Percentiles rank a stretch among this genome's conserved stretches.
phyloP scores from a whole-genome alignment of 257 asterid genomes.

The Solanum chiquidenum region DNA sequence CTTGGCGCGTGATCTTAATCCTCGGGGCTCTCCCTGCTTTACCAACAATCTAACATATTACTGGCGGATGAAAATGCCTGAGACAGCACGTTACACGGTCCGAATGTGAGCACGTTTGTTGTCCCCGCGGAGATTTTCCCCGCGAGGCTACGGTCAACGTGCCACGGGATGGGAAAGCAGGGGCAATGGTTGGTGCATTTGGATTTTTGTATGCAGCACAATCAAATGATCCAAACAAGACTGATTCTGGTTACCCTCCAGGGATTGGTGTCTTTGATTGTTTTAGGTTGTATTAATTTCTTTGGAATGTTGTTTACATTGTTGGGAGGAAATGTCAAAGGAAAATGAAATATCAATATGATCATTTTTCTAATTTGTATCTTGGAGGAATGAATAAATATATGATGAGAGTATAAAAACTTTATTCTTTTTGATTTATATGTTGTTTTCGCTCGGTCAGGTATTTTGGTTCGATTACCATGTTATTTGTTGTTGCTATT shows the following conservation, averaged over 20 bases:
- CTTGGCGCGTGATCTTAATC: neutral
- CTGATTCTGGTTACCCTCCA: conserved; percentile 21
- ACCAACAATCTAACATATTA: neutral
- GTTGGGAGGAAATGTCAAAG: conserved; percentile 31
- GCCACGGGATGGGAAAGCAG: conserved; percentile 41
- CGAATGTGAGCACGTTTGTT: conserved; percentile 32
- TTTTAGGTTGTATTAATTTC: conserved; percentile 18
- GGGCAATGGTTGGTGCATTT: conserved; percentile 40
- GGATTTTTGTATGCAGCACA: conserved; percentile 35
- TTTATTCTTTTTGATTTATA: neutral
- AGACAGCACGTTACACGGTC: conserved; percentile 17
- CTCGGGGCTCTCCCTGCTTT: conserved; percentile 1
- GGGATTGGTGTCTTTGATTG: conserved; percentile 40
- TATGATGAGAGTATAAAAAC: neutral
- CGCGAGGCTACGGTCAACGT: conserved; percentile 20
- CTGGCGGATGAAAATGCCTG: conserved; percentile 10
- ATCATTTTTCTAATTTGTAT: neutral
- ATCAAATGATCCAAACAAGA: conserved; percentile 8
- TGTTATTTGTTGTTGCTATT: neutral
- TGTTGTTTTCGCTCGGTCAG: too few species aligned
- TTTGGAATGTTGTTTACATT: conserved; percentile 34
- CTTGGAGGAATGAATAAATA: neutral
- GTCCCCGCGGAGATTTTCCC: conserved; percentile 26
- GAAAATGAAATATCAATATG: conserved; percentile 7
- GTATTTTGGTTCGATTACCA: neutral